Conservation (phyloP, 2,329 filamentous ascomycete genomes). For the Hymenoscyphus repandus region DNA sequence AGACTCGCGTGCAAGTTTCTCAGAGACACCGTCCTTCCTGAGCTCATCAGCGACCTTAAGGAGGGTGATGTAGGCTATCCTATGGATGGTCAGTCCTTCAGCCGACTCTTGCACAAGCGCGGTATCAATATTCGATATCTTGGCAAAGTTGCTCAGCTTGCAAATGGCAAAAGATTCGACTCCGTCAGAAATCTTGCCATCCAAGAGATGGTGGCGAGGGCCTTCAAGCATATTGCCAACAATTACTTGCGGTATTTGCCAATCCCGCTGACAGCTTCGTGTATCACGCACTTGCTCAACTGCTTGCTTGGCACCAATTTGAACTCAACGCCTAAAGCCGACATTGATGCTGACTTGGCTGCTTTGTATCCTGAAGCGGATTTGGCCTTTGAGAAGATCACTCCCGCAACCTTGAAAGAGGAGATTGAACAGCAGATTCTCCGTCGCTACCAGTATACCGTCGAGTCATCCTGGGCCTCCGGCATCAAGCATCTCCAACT, state of each 20-base stretch:
- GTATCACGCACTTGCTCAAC: slow-evolving; percentile 84
- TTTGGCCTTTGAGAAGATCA: slow-evolving; percentile 73
- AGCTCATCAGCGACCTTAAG: slow-evolving; percentile 77
- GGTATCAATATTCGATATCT: slow-evolving; percentile 96
- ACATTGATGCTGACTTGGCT: slow-evolving; percentile 70
- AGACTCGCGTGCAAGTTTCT: slow-evolving; percentile 77
- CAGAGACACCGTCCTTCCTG: slow-evolving; percentile 72
- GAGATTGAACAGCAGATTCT: slow-evolving; percentile 68
- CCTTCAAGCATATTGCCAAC: slow-evolving; percentile 88
- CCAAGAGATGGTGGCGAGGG: slow-evolving; percentile 92
- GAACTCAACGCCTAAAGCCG: slow-evolving; percentile 72
- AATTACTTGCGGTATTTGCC: slow-evolving; percentile 76
- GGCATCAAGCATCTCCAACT: slow-evolving; percentile 72
- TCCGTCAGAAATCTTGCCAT: slow-evolving; percentile 72
- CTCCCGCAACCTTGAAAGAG: slow-evolving; percentile 62
- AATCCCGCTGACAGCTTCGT: slow-evolving; percentile 71
- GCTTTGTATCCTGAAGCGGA: slow-evolving; percentile 76
- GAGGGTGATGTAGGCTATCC: slow-evolving; percentile 95
- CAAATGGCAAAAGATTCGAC: slow-evolving; percentile 65
- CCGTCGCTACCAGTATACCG: slow-evolving; percentile 70
- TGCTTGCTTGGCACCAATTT: slow-evolving; percentile 76
- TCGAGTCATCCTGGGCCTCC: slow-evolving; percentile 63
- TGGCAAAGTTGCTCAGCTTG: slow-evolving; percentile 72
- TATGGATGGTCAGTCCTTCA: slow-evolving; percentile 94
- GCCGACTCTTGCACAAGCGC: slow-evolving; percentile 85